Evolutionary conservation across 108 stramenopile species (phyloP), one percentile per base, ranked within the genome.

Genomic region (Conticribra weissflogii): DNA sequence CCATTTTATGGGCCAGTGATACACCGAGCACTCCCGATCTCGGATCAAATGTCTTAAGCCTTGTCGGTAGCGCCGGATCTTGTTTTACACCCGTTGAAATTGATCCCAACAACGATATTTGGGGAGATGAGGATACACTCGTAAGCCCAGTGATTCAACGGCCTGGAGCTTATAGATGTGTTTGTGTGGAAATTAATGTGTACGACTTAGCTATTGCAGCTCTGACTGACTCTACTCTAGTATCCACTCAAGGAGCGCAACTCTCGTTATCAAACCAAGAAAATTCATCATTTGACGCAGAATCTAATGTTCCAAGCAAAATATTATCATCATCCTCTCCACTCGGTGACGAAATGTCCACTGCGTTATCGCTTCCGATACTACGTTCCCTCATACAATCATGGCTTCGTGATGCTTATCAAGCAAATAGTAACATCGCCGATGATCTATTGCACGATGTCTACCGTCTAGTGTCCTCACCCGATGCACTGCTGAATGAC

Each of bases 171-270:
- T 98, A 98, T 72, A 85, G 99, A 27, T 81, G 81, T 19, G 73
- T 97, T 54, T 98, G 97, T 65, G 94, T 96, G n/a, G 97, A 97
- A 41, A 73, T 98, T 12, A 95, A 98, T 59, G 59, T 99, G 21
- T 83, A 87, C 24, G 95, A 96, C 71, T 76, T 98, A 23, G 95
- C 96, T 12, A 96, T 98, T 54, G 93, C 94, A 5, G 94, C 96
- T 2, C 71, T 97, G 32, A 83, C 93, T 27, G 87, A 88, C 68
- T 72, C 66, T 8, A 72, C 76, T 34, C 32, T 83, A 28, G 71
- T 32, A 51, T 60, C 66, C 31, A 59, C 52, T 23, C 62, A 53
- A n/a, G 62, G 72, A 17, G 57, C 71, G 12, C 50, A 45, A 9
- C 73, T 69, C 27, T 36, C 85, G 16, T 30, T 59, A 29, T 58